These are phyloP conservation scores for Globisporangium orthogonon DNA, from an alignment of 352 stramenopile species.

Conservation along the genomic window DNA sequence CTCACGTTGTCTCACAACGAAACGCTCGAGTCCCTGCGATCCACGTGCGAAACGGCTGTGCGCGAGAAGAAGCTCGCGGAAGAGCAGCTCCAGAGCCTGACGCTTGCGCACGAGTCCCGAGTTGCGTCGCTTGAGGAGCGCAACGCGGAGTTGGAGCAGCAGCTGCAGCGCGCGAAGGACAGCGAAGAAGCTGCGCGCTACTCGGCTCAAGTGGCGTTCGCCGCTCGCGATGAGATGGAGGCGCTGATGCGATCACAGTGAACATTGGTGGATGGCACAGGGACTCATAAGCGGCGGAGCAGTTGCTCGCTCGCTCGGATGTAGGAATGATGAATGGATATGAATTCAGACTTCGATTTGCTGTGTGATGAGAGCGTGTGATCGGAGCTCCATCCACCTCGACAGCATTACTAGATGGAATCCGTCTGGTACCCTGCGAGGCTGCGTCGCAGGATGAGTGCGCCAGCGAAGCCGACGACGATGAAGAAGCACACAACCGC, in stretches of 20 bases:
- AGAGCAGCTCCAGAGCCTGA: constrained; percentile 1
- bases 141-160: constrained; percentile 31
- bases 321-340: constrained; percentile 17
- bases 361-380: background rate
- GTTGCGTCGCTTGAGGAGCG: constrained; percentile 16
- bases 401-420: constrained; percentile 40
- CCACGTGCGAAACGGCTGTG: background rate
- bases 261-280: constrained; percentile 4
- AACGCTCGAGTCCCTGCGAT: constrained; percentile 3
- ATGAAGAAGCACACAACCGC: constrained; percentile 75
- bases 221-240: constrained; percentile 55
- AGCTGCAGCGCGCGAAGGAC: constrained; percentile 45
- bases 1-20: constrained; percentile 10
- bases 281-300: background rate
- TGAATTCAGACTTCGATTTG: constrained; percentile 7
- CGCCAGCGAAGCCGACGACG: constrained; percentile 54
- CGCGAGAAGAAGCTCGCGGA: constrained; percentile 1
- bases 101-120: background rate
- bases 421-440: constrained; percentile 81
- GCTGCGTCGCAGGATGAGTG: constrained; percentile 66
- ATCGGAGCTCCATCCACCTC: background rate
- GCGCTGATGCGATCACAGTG: constrained; percentile 35
- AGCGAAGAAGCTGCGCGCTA: constrained; percentile 67
- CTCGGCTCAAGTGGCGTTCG: constrained; percentile 62
- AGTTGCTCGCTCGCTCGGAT: background rate